Base-by-base conservation (phyloP, 2,329 filamentous ascomycete species). In the Alternaria triticina region DNA sequence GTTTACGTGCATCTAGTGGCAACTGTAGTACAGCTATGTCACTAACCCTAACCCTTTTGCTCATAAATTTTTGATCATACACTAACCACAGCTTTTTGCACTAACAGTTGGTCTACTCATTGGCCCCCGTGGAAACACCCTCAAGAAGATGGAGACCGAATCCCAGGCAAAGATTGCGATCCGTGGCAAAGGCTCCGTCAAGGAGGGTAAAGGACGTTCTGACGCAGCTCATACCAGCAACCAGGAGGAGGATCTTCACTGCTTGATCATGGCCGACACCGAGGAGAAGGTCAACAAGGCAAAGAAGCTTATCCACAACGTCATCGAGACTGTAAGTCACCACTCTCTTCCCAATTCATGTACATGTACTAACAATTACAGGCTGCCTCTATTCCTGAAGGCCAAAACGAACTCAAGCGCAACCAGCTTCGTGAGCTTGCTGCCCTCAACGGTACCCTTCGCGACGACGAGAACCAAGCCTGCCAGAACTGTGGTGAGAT, bases 261-360 rank as follows among this genome's bases (percentile, higher is more conserved):
- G 96, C 83, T 86, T 99, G 80, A 98, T 99, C 84, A 99, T 99
- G 96, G 96, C 96, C 77, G 96, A 99, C 78, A 98, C 95, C 40
- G 96, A 99, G 84, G 96, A 99, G 68, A 99, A 99, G 85, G 94
- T 99, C 80, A 97, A 97, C 86, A 99, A 98, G 83, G 96, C 96
- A 70, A 99, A 98, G 86, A 94, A 97, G 83, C 84, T 98, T 66
- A 97, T 99, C 68, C 95, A 99, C 83, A 97, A 98, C 72, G 92
- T 99, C 77, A 98, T 99, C 78, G 96, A 99, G 83, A 99, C 96
- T 64, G 95, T 96, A 86, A 85, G 91, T 88, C 47, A n/a, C 23
- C 43, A 12, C n/a, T 11, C 45, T 50, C 55, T 28, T 33, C 28
- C 10, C 36, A 9, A n/a, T 49, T 52, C 15, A 54, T 28, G 43